phyloP scores from a whole-genome alignment of 2,329 filamentous ascomycete genomes.

The Aspergillus sp. region DNA sequence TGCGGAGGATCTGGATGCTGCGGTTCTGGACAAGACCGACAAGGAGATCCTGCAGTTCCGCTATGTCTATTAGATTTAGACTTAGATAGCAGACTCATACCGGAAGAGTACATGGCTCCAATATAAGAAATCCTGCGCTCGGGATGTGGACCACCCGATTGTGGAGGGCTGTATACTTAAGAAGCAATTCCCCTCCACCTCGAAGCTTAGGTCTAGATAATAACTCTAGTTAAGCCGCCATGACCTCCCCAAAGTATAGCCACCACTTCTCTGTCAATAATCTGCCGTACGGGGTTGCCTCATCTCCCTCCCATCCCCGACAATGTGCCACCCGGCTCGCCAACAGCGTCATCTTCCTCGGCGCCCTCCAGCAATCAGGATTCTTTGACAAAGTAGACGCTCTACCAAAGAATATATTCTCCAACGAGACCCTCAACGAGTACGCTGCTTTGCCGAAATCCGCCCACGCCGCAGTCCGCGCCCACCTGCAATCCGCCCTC shows the following conservation, averaged over 20 bases:
- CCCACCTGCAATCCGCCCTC: slow-evolving; percentile 32
- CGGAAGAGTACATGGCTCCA: no score
- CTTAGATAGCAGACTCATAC: no score
- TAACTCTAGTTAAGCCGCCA: no score
- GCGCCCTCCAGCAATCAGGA: slow-evolving; percentile 38
- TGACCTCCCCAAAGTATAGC: slow-evolving; percentile 23
- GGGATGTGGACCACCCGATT: neutral
- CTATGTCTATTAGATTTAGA: slow-evolving; percentile 5
- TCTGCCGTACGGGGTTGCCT: slow-evolving; percentile 56
- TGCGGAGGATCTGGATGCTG: slow-evolving; percentile 4
- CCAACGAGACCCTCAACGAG: slow-evolving; percentile 46
- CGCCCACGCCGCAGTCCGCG: slow-evolving; percentile 41
- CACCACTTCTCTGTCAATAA: slow-evolving; percentile 52
- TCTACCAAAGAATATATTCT: slow-evolving; percentile 28
- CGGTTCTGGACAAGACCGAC: slow-evolving; percentile 6
- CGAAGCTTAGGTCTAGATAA: no score
- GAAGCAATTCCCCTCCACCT: neutral
- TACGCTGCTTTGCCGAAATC: slow-evolving; percentile 49
- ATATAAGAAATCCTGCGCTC: neutral
- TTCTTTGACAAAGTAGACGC: slow-evolving; percentile 27
- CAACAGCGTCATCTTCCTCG: slow-evolving; percentile 55
- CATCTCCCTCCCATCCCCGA: slow-evolving; percentile 39
- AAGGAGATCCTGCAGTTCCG: slow-evolving; percentile 7
- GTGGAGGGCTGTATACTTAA: neutral
- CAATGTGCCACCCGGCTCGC: slow-evolving; percentile 53